These are phyloP conservation scores for Aureobasidium sp. DNA, from an alignment of 2,329 filamentous ascomycete genomes.

Conservation along the genomic window DNA sequence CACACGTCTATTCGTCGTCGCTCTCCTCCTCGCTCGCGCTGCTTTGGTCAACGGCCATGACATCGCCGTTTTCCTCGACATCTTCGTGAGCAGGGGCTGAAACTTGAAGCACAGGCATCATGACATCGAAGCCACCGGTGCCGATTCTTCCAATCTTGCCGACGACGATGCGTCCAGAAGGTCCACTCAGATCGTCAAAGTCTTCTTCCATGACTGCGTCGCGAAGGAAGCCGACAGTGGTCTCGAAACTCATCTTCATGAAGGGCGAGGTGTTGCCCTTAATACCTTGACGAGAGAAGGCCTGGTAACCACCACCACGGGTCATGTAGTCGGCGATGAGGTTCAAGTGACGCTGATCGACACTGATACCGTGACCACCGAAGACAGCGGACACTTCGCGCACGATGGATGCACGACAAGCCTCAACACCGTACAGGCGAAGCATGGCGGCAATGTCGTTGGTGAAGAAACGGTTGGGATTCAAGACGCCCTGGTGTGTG, in stretches of 20 bases:
- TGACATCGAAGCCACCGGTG: slow-evolving; percentile 86
- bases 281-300: slow-evolving; percentile 88
- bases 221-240: slow-evolving; percentile 85
- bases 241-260: slow-evolving; percentile 99
- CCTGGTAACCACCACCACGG: slow-evolving; percentile 77
- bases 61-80: not conserved
- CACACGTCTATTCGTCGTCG: slow-evolving; percentile 13
- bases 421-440: slow-evolving; percentile 83
- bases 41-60: slow-evolving; percentile 15
- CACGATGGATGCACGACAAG: slow-evolving; percentile 79
- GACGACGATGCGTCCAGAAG: slow-evolving; percentile 81
- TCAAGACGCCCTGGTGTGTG: slow-evolving; percentile 74
- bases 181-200: slow-evolving; percentile 78
- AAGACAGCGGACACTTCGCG: slow-evolving; percentile 82
- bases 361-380: slow-evolving; percentile 80
- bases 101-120: slow-evolving; percentile 33
- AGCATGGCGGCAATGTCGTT: slow-evolving; percentile 90
- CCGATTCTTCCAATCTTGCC: slow-evolving; percentile 76
- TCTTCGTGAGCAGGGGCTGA: not conserved
- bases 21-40: slow-evolving; percentile 13
- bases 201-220: slow-evolving; percentile 88
- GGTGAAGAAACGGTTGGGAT: slow-evolving; percentile 78
- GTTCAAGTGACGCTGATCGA: slow-evolving; percentile 88
- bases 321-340: slow-evolving; percentile 98
- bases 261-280: slow-evolving; percentile 81